Evolutionary conservation across 176 grass and related monocot species (phyloP).

Genomic region (Ensete glaucum): DNA sequence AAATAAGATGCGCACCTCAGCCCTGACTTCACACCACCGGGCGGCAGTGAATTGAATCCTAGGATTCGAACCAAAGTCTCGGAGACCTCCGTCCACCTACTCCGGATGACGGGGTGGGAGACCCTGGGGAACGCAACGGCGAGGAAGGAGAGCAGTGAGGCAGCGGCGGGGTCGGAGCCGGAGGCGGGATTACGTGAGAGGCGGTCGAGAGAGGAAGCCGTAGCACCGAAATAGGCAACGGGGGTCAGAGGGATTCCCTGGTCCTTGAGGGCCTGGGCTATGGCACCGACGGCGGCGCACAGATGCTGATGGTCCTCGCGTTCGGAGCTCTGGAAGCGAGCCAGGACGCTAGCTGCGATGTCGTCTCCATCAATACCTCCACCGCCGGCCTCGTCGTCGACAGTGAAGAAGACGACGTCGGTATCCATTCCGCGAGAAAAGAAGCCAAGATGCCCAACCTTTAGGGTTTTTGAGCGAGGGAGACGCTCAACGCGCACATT

Average conservation of each 20-base stretch:
- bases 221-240: conserved; percentile 67
- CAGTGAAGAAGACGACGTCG: background rate
- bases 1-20: conserved; percentile 67
- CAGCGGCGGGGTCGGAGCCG: conserved; percentile 37
- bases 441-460: too few species aligned
- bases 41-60: conserved; percentile 48
- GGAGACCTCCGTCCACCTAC: conserved; percentile 36
- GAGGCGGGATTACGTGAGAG: conserved; percentile 40
- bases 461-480: too few species aligned
- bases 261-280: conserved; percentile 68
- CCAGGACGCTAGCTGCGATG: conserved; percentile 45
- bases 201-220: conserved; percentile 33
- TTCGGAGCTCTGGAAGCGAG: conserved; percentile 38
- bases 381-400: conserved; percentile 16
- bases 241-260: conserved; percentile 33
- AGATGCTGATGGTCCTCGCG: conserved; percentile 68
- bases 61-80: conserved; percentile 51
- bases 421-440: background rate
- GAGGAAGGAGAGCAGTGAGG: conserved; percentile 63
- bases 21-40: conserved; percentile 56
- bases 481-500: too few species aligned
- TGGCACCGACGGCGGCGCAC: conserved; percentile 60
- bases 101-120: conserved; percentile 33
- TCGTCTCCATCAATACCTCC: conserved; percentile 24
- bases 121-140: conserved; percentile 40